Evolutionary conservation across 176 grass and related monocot species (phyloP), one percentile per base, ranked within the genome.

Genomic region (Eremochloa ophiuroides): DNA sequence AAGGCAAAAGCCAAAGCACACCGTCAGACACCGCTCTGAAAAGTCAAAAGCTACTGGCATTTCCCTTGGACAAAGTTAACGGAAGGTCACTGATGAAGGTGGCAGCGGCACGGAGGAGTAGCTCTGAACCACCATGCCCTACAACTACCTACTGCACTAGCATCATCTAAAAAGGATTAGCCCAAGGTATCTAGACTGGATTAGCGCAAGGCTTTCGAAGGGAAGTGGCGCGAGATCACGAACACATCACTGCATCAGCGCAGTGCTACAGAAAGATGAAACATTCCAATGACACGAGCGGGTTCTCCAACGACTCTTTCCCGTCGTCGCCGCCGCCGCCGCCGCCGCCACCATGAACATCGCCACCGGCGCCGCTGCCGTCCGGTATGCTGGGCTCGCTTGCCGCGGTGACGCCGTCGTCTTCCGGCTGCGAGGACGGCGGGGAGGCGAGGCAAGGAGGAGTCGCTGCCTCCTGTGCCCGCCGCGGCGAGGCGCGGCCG

Each of bases 241-340:
- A n/a, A 80, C 61, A 67, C 75, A 84, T 38, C 61, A 17, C 50
- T 39, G 12, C 20, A 10, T 6, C 47, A 15, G 14, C 40, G 51
- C 9, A 15, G 59, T 27, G 43, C 84, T 86, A 98, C 16, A 94
- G 90, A 42, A 94, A 98, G 75, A 98, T 94, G 88, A 98, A 98
- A 46, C 95, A 98, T 31, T 98, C 95, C 73, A 98, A 81, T 34
- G 95, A 98, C 58, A 98, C 95, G 0, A 92, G 87, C 55, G 95
- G 92, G 62, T 98, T 98, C 35, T 98, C 92, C 78, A 98, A 55
- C 30, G 83, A 94, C 38, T 98, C 95, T 62, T 91, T 92, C 74
- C 85, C 88, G 23, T 91, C 82, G n/a, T 28, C 51, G 51, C 22
- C 51, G 17, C 40, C 76, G 17, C 40, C 76, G 63, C 31, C 53